phyloP scores from a whole-genome alignment of 306 rosid genomes.

The Albizia julibrissin region DNA sequence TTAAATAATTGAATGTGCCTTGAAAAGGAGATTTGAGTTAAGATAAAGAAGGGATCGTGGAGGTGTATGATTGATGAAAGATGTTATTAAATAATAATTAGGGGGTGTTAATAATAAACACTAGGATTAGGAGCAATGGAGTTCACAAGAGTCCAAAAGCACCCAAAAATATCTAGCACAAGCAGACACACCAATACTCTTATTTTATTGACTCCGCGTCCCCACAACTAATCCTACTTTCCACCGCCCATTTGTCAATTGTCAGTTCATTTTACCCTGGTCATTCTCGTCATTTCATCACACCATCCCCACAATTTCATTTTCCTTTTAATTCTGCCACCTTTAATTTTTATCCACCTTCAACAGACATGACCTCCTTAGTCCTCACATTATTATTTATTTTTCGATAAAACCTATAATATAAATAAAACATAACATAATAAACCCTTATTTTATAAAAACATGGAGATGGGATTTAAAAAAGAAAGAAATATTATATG shows the following conservation, averaged over 20 bases:
- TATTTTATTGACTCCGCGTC: slow-evolving; percentile 2
- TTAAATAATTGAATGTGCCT: not conserved
- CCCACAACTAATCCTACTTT: not conserved
- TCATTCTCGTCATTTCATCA: not conserved
- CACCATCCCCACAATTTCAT: not conserved
- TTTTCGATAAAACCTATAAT: no score
- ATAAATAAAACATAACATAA: no score
- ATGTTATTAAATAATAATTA: not conserved
- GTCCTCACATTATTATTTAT: no score
- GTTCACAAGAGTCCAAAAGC: not conserved
- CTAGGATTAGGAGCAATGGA: not conserved
- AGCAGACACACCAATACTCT: not conserved
- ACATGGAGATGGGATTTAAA: no score
- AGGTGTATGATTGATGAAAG: not conserved
- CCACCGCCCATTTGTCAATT: not conserved
- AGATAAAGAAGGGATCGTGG: no score
- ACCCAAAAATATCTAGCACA: slow-evolving; percentile 25
- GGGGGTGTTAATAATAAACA: not conserved
- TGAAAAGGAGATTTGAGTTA: not conserved
- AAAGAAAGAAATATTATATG: no score
- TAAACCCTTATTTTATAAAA: no score
- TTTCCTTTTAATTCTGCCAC: not conserved
- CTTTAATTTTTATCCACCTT: not conserved
- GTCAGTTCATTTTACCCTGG: not conserved
- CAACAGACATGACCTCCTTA: no score